A percentile compares a stretch with the other conserved stretches of the same genome.
Evolutionary conservation across 140 eudicot species (phyloP).

Genomic region (Ambrosia hybrid): DNA sequence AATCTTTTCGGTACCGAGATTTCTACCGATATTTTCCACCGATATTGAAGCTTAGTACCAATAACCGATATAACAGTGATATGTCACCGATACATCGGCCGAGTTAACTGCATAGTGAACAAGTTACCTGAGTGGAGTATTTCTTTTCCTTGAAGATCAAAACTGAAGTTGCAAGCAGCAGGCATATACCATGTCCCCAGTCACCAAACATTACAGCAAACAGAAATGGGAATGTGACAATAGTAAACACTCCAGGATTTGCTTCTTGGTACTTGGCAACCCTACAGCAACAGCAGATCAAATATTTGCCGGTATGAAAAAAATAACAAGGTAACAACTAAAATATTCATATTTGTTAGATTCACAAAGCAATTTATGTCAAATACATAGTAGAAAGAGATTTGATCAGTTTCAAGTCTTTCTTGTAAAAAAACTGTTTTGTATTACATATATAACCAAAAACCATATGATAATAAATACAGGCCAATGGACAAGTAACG

Average conservation of each 20-base stretch:
- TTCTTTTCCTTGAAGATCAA: constrained; percentile 66
- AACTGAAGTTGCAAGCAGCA: constrained; percentile 55
- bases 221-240: constrained; percentile 86
- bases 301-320: background rate
- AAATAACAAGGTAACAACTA: background rate
- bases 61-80: too few relatives aligned
- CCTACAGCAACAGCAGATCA: constrained; percentile 46
- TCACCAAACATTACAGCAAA: constrained; percentile 97
- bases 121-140: constrained; percentile 61
- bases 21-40: too few relatives aligned
- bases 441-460: background rate
- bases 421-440: background rate
- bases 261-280: constrained; percentile 95
- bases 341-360: background rate
- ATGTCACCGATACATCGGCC: too few relatives aligned
- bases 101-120: too few relatives aligned
- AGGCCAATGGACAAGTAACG: constrained; percentile 2
- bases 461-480: background rate
- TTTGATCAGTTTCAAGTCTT: constrained; percentile 6
- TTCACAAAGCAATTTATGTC: background rate
- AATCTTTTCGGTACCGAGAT: too few relatives aligned
- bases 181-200: constrained; percentile 93
- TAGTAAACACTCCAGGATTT: constrained; percentile 80
- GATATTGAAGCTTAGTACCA: too few relatives aligned
- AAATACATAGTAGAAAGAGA: background rate